Percentiles rank a stretch among this genome's conserved stretches.
Evolutionary conservation across 441 rosid genomes (phyloP).

Genomic region (Erysimum cheiri): DNA sequence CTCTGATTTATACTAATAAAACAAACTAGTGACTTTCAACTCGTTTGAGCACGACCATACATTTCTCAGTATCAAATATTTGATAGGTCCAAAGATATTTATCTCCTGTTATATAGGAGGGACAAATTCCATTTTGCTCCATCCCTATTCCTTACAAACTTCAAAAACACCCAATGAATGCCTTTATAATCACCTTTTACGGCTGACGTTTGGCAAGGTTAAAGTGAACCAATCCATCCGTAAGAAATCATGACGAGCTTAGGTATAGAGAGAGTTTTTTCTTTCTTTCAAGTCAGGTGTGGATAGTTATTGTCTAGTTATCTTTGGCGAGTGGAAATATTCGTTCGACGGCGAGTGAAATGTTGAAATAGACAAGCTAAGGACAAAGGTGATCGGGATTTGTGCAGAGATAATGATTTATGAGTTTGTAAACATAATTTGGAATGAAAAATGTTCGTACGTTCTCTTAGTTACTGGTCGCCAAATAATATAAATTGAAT

Average conservation of each 20-base stretch:
- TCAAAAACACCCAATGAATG: background rate
- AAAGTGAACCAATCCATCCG: background rate
- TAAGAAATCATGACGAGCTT: background rate
- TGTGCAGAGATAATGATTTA: too few species aligned
- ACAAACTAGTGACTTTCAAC: background rate
- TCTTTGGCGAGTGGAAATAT: too few species aligned
- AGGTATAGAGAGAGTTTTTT: background rate
- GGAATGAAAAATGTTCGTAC: too few species aligned
- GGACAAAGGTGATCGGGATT: too few species aligned
- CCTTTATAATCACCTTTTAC: background rate
- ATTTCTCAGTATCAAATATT: background rate
- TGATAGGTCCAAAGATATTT: background rate
- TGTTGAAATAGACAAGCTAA: too few species aligned
- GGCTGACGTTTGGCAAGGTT: background rate
- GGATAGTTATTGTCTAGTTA: too few species aligned
- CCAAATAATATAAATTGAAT: too few species aligned
- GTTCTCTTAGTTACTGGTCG: too few species aligned
- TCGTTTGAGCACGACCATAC: background rate
- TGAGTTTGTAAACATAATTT: too few species aligned
- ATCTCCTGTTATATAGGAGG: background rate
- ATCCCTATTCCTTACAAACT: background rate
- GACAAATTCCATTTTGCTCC: background rate
- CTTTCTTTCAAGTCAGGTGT: too few species aligned
- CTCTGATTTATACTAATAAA: background rate
- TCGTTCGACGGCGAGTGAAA: too few species aligned